Evolutionary conservation across 2,329 filamentous ascomycete genomes (phyloP).

Genomic region (Ilyonectria destructans): DNA sequence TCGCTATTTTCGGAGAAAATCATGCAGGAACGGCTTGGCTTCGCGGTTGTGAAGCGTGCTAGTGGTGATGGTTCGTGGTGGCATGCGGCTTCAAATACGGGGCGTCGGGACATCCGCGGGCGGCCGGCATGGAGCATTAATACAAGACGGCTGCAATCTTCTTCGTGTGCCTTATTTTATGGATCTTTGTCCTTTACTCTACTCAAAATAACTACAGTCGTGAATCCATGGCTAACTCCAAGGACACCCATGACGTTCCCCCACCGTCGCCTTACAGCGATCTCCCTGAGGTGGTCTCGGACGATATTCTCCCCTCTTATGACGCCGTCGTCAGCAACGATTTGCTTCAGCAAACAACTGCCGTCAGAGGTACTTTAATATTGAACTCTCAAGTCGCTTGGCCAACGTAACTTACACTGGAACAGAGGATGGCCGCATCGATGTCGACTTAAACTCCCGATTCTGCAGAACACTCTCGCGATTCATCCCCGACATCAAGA

Average conservation of each 20-base stretch:
- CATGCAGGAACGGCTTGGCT: neutral
- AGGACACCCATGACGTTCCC: conserved; percentile 9
- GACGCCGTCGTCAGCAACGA: conserved; percentile 25
- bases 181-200: neutral
- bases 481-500: conserved; percentile 37
- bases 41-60: neutral
- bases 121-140: conserved; percentile 2
- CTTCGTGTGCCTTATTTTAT: neutral
- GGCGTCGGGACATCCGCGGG: conserved; percentile 5
- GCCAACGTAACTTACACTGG: neutral
- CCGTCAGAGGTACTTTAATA: conserved; percentile 28
- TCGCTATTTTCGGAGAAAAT: conserved; percentile 11
- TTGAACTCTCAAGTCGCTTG: neutral
- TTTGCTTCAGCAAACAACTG: conserved; percentile 21
- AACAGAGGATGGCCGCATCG: conserved; percentile 34
- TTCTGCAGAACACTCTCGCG: conserved; percentile 38
- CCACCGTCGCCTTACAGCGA: conserved; percentile 31
- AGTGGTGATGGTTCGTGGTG: conserved; percentile 6
- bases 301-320: conserved; percentile 33
- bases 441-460: conserved; percentile 36
- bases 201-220: neutral
- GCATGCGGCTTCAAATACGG: conserved; percentile 19
- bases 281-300: conserved; percentile 29
- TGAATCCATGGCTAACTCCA: conserved; percentile 22
- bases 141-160: conserved; percentile 9